Evolutionary conservation across 768 basidiomycete species (phyloP).

Genomic region (Guyanaporus albipodus): DNA sequence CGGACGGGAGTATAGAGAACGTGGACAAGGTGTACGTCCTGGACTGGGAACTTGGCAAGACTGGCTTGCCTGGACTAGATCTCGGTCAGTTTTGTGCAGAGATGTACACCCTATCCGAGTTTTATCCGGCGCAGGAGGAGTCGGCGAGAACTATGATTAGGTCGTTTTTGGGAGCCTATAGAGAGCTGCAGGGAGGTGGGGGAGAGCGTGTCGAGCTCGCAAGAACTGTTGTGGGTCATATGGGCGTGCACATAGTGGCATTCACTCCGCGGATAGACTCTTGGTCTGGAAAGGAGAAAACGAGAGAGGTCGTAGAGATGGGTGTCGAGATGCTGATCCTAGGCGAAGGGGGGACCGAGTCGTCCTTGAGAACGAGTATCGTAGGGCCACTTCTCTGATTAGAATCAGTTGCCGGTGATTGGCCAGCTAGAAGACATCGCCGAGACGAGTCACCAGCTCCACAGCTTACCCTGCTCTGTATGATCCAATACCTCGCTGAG

Average conservation of each 20-base stretch:
- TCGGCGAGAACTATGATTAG: conserved; percentile 36
- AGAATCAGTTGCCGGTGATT: background rate
- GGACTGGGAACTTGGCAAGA: conserved; percentile 64
- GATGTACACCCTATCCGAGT: conserved; percentile 46
- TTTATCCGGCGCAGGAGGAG: conserved; percentile 39
- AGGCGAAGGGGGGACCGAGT: conserved; percentile 28
- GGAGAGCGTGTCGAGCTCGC: conserved; percentile 28
- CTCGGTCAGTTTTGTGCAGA: conserved; percentile 66
- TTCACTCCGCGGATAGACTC: conserved; percentile 42
- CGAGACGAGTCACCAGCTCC: no score
- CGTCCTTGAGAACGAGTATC: conserved; percentile 26
- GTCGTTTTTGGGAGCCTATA: conserved; percentile 47
- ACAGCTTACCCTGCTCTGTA: conserved; percentile 3
- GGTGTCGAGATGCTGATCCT: conserved; percentile 45
- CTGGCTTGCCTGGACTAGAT: conserved; percentile 55
- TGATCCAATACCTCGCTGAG: conserved; percentile 23
- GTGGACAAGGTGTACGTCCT: conserved; percentile 46
- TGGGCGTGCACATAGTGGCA: conserved; percentile 53
- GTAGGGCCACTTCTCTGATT: conserved; percentile 26
- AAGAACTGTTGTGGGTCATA: conserved; percentile 40
- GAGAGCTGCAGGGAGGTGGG: conserved; percentile 17
- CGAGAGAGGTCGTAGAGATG: conserved; percentile 45
- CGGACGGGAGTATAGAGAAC: conserved; percentile 19
- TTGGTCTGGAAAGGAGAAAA: conserved; percentile 49
- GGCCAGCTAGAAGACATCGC: background rate